A percentile compares a stretch with the other conserved stretches of the same genome.
These are phyloP conservation scores for Penicillium macrosclerotiorum DNA, from an alignment of 495 filamentous ascomycete species.

Conservation along the genomic window DNA sequence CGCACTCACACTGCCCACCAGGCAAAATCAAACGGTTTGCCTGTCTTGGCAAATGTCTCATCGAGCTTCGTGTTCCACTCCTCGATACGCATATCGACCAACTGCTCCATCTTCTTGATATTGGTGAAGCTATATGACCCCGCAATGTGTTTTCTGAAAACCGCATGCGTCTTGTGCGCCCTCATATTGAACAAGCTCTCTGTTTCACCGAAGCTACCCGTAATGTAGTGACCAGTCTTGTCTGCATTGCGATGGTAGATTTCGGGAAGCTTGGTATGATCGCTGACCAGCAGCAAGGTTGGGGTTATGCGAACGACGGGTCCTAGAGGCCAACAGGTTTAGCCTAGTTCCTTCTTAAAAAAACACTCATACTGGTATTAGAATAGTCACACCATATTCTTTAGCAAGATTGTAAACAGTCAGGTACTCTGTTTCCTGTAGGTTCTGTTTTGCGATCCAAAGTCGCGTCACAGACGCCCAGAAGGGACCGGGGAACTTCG, in stretches of 20 bases:
- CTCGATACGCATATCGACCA: slow-evolving; percentile 43
- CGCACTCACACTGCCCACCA: slow-evolving; percentile 51
- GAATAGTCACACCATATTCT: slow-evolving; percentile 47
- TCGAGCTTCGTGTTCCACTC: slow-evolving; percentile 45
- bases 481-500: slow-evolving; percentile 53
- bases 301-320: slow-evolving; percentile 46
- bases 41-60: slow-evolving; percentile 40
- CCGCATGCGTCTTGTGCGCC: slow-evolving; percentile 46
- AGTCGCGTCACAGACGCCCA: slow-evolving; percentile 51
- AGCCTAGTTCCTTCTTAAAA: too few relatives aligned
- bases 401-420: slow-evolving; percentile 40
- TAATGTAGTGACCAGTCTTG: slow-evolving; percentile 54
- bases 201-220: slow-evolving; percentile 47
- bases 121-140: slow-evolving; percentile 51
- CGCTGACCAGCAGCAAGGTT: slow-evolving; percentile 43
- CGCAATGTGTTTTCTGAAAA: slow-evolving; percentile 43
- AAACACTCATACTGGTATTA: too few relatives aligned
- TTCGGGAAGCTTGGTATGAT: slow-evolving; percentile 46
- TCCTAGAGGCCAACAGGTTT: slow-evolving; percentile 16
- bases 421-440: slow-evolving; percentile 41
- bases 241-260: slow-evolving; percentile 55
- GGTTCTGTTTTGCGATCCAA: slow-evolving; percentile 48
- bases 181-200: slow-evolving; percentile 50
- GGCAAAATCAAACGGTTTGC: slow-evolving; percentile 48
- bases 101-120: slow-evolving; percentile 51